Base-by-base conservation (phyloP, 352 stramenopile genomes). In the Phytopythium aichiense region DNA sequence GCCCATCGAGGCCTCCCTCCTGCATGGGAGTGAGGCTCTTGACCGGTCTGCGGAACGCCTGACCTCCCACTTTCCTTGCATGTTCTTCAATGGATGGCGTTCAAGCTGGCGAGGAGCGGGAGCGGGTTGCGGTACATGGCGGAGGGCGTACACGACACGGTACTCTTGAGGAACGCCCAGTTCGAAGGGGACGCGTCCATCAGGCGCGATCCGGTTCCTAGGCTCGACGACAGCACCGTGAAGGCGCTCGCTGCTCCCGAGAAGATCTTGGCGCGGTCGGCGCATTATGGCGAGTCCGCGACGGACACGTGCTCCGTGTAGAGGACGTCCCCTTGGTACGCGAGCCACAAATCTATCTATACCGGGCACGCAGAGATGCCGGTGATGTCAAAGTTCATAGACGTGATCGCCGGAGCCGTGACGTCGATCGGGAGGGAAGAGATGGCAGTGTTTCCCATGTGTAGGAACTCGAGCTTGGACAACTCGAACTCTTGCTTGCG, bases 361-460 rank as follows among this genome's bases (percentile, higher is more conserved):
- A 23, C 20, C 5, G 48, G 48, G 23, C 33, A 54, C 13, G 16
- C 25, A 8, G 48, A 54, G 22, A 54, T 54, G 9, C 18, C n/a
- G 22, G 48, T 54, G 48, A 22, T 13, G 23, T 54, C 48, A 15
- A 54, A 23, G 48, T 54, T 54, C 22, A 54, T 54, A 13, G 48
- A 54, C 15, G 45, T 51, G 20, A 51, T 18, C 45, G 45, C 6
- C 25, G 30, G 48, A 54, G 25, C 13, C 12, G 48, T 16, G 48
- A 54, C 48, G 22, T 33, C 18, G 12, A n/a, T 12, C 15, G 38
- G 38, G 7, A n/a, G 38, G 1, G 38, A 43, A 15, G 38, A n/a
- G 38, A 43, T 43, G 38, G 18, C 20, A 15, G 38, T 43, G 38
- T 43, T n/a, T n/a, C 38, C 38, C 38, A 43, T n/a, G 7, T 43